These are phyloP conservation scores for Asterochloris erici DNA, from an alignment of 139 green algal genomes.

Conservation along the genomic window DNA sequence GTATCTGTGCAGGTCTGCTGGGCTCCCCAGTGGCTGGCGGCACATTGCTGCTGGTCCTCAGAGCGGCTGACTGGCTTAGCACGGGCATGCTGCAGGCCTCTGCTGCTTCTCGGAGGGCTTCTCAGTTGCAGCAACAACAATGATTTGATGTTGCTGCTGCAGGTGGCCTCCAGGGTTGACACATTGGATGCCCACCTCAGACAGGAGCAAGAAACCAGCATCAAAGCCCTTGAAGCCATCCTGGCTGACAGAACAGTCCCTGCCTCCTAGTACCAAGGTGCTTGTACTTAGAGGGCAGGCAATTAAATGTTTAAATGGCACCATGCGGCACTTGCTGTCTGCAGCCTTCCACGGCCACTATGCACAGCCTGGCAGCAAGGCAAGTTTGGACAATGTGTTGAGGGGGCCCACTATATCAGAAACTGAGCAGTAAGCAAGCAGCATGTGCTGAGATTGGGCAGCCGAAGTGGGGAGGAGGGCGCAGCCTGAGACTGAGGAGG, in stretches of 20 bases:
- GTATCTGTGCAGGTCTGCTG: background rate
- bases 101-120: background rate
- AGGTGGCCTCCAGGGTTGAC: conserved; percentile 16
- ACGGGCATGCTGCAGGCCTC: background rate
- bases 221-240: conserved; percentile 17
- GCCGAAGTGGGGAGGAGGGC: too few species aligned
- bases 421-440: too few species aligned
- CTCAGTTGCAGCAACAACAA: background rate
- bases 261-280: too few species aligned
- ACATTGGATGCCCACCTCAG: conserved; percentile 7
- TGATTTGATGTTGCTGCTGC: background rate
- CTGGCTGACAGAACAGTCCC: background rate
- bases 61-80: background rate
- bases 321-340: too few species aligned
- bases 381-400: too few species aligned
- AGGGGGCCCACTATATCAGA: too few species aligned
- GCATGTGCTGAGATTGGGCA: too few species aligned
- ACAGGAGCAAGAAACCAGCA: conserved; percentile 14
- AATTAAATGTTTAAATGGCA: too few species aligned
- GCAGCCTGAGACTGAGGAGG: too few species aligned
- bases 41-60: background rate
- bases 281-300: too few species aligned
- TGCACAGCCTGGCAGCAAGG: too few species aligned
- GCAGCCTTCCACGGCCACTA: too few species aligned
- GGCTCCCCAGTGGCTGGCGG: background rate